Evolutionary conservation across 495 filamentous ascomycete species (phyloP).

Genomic region (Sphaerosporella brunnea): DNA sequence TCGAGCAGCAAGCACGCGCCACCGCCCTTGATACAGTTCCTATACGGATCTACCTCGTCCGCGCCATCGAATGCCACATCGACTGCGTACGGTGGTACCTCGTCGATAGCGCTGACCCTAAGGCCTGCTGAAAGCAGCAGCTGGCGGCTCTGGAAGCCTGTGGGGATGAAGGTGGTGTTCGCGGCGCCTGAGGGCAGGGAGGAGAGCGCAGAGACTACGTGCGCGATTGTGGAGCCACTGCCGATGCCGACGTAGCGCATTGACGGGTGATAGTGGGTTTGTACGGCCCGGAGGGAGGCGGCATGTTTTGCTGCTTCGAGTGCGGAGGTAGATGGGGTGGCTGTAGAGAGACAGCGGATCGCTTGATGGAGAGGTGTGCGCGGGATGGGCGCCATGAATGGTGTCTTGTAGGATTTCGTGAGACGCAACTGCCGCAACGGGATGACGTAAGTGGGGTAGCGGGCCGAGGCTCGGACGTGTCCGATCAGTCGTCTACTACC

Average conservation of each 20-base stretch:
- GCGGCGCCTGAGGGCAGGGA: conserved; percentile 34
- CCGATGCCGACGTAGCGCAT: conserved; percentile 67
- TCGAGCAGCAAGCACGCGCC: conserved; percentile 92
- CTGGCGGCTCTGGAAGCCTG: conserved; percentile 67
- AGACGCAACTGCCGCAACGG: too few species aligned
- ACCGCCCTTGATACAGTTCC: conserved; percentile 93
- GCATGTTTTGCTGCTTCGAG: background rate
- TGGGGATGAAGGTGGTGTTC: conserved; percentile 56
- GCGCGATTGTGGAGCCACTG: conserved; percentile 74
- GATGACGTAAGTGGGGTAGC: too few species aligned
- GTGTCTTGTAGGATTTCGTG: too few species aligned
- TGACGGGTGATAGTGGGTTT: background rate
- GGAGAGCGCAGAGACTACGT: conserved; percentile 83
- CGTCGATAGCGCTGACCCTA: conserved; percentile 51
- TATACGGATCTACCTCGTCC: conserved; percentile 78
- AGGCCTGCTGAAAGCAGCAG: conserved; percentile 60
- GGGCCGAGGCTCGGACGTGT: too few species aligned
- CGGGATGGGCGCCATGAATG: too few species aligned
- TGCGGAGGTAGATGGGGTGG: too few species aligned
- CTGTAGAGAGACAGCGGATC: too few species aligned
- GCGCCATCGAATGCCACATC: conserved; percentile 89
- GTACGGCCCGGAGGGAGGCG: background rate
- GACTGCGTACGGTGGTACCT: conserved; percentile 22
- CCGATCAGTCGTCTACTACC: too few species aligned
- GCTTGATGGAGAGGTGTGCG: too few species aligned